Percentiles rank a stretch among this genome's conserved stretches.
Conservation (phyloP, 306 rosid species). For the Trichosanthes truncata region DNA sequence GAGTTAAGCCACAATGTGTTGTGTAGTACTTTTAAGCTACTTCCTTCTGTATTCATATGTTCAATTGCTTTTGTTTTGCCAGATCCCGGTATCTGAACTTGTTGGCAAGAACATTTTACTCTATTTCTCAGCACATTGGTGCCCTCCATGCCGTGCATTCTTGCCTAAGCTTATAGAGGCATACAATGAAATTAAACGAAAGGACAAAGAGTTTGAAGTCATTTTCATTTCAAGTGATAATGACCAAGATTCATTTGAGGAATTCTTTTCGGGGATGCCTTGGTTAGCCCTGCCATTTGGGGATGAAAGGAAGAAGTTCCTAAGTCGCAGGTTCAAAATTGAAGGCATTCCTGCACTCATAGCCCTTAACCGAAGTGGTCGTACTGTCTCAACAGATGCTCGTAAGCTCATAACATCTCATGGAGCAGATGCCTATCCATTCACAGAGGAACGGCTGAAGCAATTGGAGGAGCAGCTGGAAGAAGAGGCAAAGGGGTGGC, state of each 20-base stretch:
- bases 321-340: slow-evolving; percentile 46
- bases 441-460: slow-evolving; percentile 39
- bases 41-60: neutral
- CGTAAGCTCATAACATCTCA: slow-evolving; percentile 24
- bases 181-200: slow-evolving; percentile 52
- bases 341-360: slow-evolving; percentile 51
- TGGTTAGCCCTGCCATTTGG: slow-evolving; percentile 80
- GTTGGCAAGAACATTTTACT: slow-evolving; percentile 60
- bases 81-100: slow-evolving; percentile 58
- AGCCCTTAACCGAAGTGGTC: slow-evolving; percentile 56
- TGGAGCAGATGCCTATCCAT: slow-evolving; percentile 68
- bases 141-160: slow-evolving; percentile 72
- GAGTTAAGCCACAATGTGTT: neutral
- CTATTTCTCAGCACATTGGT: slow-evolving; percentile 86
- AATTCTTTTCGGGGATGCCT: slow-evolving; percentile 59
- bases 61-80: neutral
- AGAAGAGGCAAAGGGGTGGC: slow-evolving; percentile 54
- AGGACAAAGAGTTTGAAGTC: slow-evolving; percentile 47
- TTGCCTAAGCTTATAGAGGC: slow-evolving; percentile 55
- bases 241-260: slow-evolving; percentile 54
- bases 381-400: slow-evolving; percentile 49
- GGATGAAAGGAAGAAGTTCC: slow-evolving; percentile 48
- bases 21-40: neutral
- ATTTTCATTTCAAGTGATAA: slow-evolving; percentile 65
- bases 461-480: slow-evolving; percentile 35